These are phyloP conservation scores for Sclerotinia minor DNA, from an alignment of 2,329 filamentous ascomycete species.

Conservation along the genomic window DNA sequence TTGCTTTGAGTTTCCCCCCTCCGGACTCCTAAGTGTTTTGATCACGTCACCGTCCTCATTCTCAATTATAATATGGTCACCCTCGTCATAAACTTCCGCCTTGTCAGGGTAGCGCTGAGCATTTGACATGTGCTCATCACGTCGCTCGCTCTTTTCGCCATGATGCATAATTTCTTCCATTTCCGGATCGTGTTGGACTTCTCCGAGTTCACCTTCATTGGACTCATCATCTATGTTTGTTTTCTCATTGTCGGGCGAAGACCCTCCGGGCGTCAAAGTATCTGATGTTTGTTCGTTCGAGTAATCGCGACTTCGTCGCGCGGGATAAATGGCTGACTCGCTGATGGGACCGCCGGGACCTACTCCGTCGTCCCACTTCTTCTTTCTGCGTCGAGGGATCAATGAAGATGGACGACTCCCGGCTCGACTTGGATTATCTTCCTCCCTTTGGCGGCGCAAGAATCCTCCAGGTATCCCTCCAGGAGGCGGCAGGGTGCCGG, in stretches of 20 bases:
- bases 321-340: slow-evolving; percentile 84
- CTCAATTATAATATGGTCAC: slow-evolving; percentile 76
- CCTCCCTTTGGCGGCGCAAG: slow-evolving; percentile 78
- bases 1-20: slow-evolving; percentile 30
- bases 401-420: slow-evolving; percentile 61
- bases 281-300: slow-evolving; percentile 37
- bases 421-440: slow-evolving; percentile 57
- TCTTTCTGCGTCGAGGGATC: slow-evolving; percentile 62
- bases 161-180: slow-evolving; percentile 41
- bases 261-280: slow-evolving; percentile 39
- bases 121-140: slow-evolving; percentile 36
- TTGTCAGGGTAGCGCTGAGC: slow-evolving; percentile 40
- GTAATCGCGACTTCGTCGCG: slow-evolving; percentile 39
- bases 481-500: slow-evolving; percentile 71
- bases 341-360: slow-evolving; percentile 84
- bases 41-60: slow-evolving; percentile 86
- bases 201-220: slow-evolving; percentile 38
- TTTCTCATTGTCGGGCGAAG: slow-evolving; percentile 36
- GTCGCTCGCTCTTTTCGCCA: slow-evolving; percentile 42
- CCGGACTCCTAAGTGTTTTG: slow-evolving; percentile 53
- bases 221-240: slow-evolving; percentile 40
- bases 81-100: slow-evolving; percentile 78
- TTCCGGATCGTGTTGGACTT: slow-evolving; percentile 42
- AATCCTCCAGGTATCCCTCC: slow-evolving; percentile 74
- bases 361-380: slow-evolving; percentile 68